phyloP scores from a whole-genome alignment of 768 basidiomycete genomes.

The Calocybe indica region DNA sequence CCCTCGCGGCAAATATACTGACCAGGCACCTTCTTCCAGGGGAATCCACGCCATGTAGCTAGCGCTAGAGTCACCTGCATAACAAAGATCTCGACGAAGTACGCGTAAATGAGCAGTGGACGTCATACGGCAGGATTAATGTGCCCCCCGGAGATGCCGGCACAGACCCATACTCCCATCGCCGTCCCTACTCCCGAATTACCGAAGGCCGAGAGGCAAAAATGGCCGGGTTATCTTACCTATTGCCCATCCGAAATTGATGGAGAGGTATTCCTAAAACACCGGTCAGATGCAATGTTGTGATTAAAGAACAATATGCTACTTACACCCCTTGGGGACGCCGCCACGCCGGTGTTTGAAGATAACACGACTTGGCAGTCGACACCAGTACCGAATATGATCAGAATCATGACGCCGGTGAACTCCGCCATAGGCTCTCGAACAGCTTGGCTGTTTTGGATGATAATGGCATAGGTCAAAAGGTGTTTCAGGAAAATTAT shows the following conservation, averaged over 20 bases:
- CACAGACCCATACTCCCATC: constrained; percentile 42
- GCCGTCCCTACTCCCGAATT: constrained; percentile 25
- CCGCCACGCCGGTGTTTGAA: constrained; percentile 28
- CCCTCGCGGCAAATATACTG: neutral
- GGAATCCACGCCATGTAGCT: constrained; percentile 61
- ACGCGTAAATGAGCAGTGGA: neutral
- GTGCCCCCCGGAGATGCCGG: constrained; percentile 46
- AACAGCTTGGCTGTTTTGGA: constrained; percentile 18
- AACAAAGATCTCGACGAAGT: neutral
- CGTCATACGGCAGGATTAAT: constrained; percentile 29
- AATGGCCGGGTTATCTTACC: constrained; percentile 16
- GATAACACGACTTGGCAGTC: constrained; percentile 46
- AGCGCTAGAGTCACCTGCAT: constrained; percentile 55
- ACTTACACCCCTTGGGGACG: constrained; percentile 42
- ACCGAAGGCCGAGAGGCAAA: neutral
- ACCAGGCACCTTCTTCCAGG: constrained; percentile 64
- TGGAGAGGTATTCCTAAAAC: constrained; percentile 32
- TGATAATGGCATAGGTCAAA: neutral
- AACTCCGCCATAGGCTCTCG: constrained; percentile 46
- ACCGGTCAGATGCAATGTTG: neutral
- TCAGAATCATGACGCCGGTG: constrained; percentile 44
- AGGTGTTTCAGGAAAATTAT: no score
- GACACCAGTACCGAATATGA: constrained; percentile 46
- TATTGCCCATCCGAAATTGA: constrained; percentile 39
- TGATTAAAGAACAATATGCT: neutral